Evolutionary conservation across 441 rosid species (phyloP), one percentile per base, ranked within the genome.

Genomic region (Euphorbia celastroides): DNA sequence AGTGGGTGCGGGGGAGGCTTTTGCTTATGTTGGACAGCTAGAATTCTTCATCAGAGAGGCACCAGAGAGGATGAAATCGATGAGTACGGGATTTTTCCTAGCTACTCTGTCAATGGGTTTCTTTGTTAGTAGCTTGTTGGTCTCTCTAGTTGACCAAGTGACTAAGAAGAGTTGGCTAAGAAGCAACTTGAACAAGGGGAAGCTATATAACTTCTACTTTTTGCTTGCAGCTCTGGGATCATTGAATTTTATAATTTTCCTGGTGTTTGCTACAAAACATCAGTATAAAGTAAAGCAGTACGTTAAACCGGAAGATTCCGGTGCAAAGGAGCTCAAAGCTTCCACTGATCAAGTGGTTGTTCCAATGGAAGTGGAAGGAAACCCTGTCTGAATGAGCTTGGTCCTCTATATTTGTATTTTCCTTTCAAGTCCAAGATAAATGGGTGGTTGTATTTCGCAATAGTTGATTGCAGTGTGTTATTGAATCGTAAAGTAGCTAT

Each of bases 1-100:
- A 0, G 94, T 90, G 8, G 98, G 98, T 32, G 84, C 90, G 0
- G 98, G 96, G 11, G 97, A 93, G 55, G 96, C 93, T 5, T 93
- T 93, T 65, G 92, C 82, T 41, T 90, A 93, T 19, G 95, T 87
- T 13, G 97, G 97, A 55, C 95, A 93, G n/a, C 97, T 93, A 31
- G 96, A 93, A 82, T 93, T 90, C 74, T 93, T 91, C 78, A 86
- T 89, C 38, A 79, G 89, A 57, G 96, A 93, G 74, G 93, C 96
- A 41, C 97, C 97, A 0, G 92, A 85, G 60, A 80, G 92, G 69
- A 90, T 88, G 95, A 93, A 91, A 70, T 85, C 96, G 5, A 91
- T 86, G 93, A 93, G 99, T 84, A 93, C 97, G 0, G 96, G 96
- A 22, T 80, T 93, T n/a, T 90, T 90, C 66, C 77, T 93, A 2